phyloP scores from a whole-genome alignment of 2,329 filamentous ascomycete species.

The Clarireedia homoeocarpa region DNA sequence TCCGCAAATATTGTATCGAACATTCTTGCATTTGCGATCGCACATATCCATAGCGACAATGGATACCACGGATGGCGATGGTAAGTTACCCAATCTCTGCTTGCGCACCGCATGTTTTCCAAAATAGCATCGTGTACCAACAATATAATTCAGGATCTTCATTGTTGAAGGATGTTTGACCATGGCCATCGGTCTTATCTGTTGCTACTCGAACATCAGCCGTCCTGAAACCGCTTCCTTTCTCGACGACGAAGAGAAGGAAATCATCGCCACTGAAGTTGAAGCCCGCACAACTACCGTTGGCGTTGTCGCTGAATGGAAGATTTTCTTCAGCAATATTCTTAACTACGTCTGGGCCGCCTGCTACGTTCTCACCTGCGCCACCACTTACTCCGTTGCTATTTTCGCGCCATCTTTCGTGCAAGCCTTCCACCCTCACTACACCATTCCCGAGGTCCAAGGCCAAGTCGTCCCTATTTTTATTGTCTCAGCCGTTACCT shows the following conservation, averaged over 20 bases:
- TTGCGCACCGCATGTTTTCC: neutral
- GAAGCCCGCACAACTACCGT: constrained; percentile 47
- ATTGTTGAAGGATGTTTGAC: constrained; percentile 43
- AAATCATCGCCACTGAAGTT: constrained; percentile 29
- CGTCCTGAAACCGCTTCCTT: constrained; percentile 11
- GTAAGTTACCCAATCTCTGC: constrained; percentile 25
- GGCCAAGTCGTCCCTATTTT: constrained; percentile 35
- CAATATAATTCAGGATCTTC: constrained; percentile 34
- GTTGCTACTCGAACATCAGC: constrained; percentile 31
- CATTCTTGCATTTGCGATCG: constrained; percentile 17
- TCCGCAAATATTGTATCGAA: constrained; percentile 20
- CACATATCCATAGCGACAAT: constrained; percentile 62
- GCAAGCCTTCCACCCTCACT: constrained; percentile 63
- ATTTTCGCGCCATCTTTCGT: constrained; percentile 52
- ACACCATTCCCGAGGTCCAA: constrained; percentile 50
- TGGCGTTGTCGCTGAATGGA: constrained; percentile 53
- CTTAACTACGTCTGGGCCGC: constrained; percentile 44
- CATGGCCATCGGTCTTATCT: constrained; percentile 33
- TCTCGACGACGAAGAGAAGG: constrained; percentile 32
- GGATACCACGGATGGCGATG: constrained; percentile 54
- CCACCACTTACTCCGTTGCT: constrained; percentile 44
- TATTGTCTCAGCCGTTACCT: constrained; percentile 28
- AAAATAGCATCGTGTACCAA: neutral
- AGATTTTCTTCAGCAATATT: constrained; percentile 51
- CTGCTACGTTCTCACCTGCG: constrained; percentile 34